Conservation (phyloP, 2,329 filamentous ascomycete genomes). For the Lachnellula occidentalis region DNA sequence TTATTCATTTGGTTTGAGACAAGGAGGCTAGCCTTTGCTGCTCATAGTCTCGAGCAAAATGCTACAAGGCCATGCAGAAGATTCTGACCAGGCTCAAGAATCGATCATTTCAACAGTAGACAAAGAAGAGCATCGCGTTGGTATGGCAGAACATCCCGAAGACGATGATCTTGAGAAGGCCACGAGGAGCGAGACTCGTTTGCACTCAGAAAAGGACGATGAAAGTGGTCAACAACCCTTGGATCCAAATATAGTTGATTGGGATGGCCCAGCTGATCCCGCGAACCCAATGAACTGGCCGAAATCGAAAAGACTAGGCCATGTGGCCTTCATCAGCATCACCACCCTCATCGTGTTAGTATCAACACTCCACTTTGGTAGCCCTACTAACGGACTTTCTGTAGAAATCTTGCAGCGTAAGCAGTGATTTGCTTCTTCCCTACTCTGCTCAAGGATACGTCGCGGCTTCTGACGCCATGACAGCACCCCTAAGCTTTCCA, state of each 20-base stretch:
- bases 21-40: too few relatives aligned
- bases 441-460: background rate
- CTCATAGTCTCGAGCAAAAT: too few relatives aligned
- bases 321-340: conserved; percentile 9
- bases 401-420: too few relatives aligned
- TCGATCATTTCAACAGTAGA: too few relatives aligned
- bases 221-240: background rate
- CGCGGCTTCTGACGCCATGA: background rate
- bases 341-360: conserved; percentile 19
- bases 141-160: too few relatives aligned
- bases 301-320: conserved; percentile 1
- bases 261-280: conserved; percentile 5
- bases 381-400: too few relatives aligned
- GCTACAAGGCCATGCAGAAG: too few relatives aligned
- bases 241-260: background rate
- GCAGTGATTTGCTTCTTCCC: too few relatives aligned
- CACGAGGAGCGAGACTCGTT: background rate
- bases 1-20: too few relatives aligned
- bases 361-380: background rate
- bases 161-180: background rate
- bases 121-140: too few relatives aligned
- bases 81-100: too few relatives aligned
- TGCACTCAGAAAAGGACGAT: background rate
- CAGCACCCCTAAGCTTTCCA: background rate
- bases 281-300: conserved; percentile 17